A percentile compares a stretch with the other conserved stretches of the same genome.
Evolutionary conservation across 306 rosid species (phyloP).

Genomic region (Prunus davidiana): DNA sequence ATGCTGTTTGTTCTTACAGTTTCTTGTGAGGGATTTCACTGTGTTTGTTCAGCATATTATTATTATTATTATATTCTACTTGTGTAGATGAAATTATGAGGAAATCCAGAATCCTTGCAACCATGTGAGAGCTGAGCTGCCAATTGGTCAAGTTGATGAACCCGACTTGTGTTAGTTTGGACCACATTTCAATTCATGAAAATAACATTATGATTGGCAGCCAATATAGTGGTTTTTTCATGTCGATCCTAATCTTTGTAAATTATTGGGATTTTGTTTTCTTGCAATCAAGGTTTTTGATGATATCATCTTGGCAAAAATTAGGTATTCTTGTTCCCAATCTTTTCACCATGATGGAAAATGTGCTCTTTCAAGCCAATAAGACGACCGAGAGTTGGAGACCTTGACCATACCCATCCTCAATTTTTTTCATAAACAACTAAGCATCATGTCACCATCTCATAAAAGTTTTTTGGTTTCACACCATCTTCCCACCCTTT

Average conservation of each 20-base stretch:
- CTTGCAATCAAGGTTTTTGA: neutral
- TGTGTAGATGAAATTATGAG: too few species aligned
- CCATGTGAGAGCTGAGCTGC: neutral
- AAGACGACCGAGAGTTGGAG: neutral
- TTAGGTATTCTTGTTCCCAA: neutral
- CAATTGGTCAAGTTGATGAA: neutral
- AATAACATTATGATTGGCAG: neutral
- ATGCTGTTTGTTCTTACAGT: too few species aligned
- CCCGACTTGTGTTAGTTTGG: neutral
- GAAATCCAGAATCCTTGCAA: too few species aligned
- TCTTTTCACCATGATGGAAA: neutral
- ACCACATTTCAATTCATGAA: neutral
- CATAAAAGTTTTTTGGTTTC: neutral
- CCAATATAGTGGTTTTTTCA: neutral
- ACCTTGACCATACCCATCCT: neutral
- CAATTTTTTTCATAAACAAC: neutral
- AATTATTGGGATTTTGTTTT: neutral
- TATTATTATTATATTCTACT: too few species aligned
- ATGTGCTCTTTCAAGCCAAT: neutral
- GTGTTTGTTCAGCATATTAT: too few species aligned
- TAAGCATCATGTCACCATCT: neutral
- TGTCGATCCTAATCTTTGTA: too few species aligned
- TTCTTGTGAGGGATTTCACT: too few species aligned
- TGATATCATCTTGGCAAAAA: neutral
- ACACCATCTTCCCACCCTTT: neutral